A percentile compares a stretch with the other conserved stretches of the same genome.
Conservation (phyloP, 2,329 filamentous ascomycete genomes). For the Xylaria digitata region DNA sequence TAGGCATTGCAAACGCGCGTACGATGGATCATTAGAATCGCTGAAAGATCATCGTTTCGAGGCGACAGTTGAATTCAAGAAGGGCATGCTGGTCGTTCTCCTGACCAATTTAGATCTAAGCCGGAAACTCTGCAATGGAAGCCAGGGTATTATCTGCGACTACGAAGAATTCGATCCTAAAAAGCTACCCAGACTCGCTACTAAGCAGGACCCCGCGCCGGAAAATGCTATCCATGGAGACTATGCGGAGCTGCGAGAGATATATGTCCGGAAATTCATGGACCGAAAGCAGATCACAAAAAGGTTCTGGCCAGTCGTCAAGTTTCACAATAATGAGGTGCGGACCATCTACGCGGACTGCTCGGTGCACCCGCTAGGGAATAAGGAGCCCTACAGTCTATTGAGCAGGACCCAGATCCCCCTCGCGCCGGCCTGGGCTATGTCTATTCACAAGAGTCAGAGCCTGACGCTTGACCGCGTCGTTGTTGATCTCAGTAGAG, state of each 20-base stretch:
- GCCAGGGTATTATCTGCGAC: constrained; percentile 58
- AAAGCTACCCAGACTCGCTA: constrained; percentile 46
- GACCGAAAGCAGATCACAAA: constrained; percentile 43
- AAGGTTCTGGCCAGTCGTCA: constrained; percentile 62
- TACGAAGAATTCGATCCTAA: constrained; percentile 53
- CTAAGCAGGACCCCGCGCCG: constrained; percentile 35
- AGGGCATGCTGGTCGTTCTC: constrained; percentile 64
- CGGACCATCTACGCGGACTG: constrained; percentile 64
- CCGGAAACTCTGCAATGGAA: constrained; percentile 59
- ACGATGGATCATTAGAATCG: constrained; percentile 46
- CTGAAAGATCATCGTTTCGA: constrained; percentile 61
- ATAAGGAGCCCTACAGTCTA: constrained; percentile 58
- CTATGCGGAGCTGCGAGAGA: constrained; percentile 52
- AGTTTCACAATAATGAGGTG: constrained; percentile 60
- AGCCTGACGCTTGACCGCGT: constrained; percentile 71
- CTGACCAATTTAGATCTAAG: constrained; percentile 60
- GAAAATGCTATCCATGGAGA: constrained; percentile 51
- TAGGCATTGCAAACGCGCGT: constrained; percentile 20
- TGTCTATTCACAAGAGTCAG: constrained; percentile 72
- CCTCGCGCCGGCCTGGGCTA: constrained; percentile 69
- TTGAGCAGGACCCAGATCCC: constrained; percentile 71
- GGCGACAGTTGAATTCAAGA: constrained; percentile 57
- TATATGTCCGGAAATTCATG: constrained; percentile 55
- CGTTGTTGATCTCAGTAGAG: constrained; percentile 62
- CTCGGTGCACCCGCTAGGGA: constrained; percentile 59